Percentiles rank a stretch among this genome's conserved stretches.
phyloP scores from a whole-genome alignment of 331 rosid genomes.

The Phaseolus coccineus region DNA sequence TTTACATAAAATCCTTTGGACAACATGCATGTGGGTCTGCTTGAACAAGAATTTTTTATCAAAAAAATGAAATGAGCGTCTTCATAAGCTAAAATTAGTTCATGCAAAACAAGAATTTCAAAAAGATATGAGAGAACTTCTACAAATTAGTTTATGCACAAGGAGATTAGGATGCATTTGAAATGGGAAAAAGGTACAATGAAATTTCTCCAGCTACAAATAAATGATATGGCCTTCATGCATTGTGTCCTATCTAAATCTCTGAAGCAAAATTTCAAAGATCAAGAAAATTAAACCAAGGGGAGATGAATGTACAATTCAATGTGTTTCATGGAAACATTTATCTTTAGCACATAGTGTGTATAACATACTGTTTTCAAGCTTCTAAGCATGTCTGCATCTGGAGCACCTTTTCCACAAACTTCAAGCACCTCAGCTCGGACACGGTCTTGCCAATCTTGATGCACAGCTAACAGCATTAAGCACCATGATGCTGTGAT shows the following conservation, averaged over 20 bases:
- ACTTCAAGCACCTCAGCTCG: slow-evolving; percentile 50
- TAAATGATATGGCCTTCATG: not conserved
- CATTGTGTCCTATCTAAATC: not conserved
- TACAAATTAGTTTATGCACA: too few relatives aligned
- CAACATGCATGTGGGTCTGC: not conserved
- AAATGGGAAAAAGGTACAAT: not conserved
- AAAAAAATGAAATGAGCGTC: too few relatives aligned
- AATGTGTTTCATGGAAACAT: not conserved
- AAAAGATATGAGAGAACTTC: too few relatives aligned
- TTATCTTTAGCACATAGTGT: not conserved
- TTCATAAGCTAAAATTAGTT: too few relatives aligned
- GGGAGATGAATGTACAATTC: not conserved
- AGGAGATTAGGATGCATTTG: not conserved
- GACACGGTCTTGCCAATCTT: slow-evolving; percentile 56
- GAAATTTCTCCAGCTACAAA: not conserved
- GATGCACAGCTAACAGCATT: slow-evolving; percentile 51
- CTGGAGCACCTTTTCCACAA: slow-evolving; percentile 44
- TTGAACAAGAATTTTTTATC: too few relatives aligned
- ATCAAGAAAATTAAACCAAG: not conserved
- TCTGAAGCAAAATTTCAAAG: not conserved
- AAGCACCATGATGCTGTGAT: slow-evolving; percentile 51
- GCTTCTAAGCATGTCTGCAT: slow-evolving; percentile 57
- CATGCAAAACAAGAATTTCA: too few relatives aligned
- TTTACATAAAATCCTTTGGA: not conserved
- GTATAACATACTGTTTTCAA: slow-evolving; percentile 59